Conservation (phyloP, 345 rosid genomes). For the Theobroma cacao region DNA sequence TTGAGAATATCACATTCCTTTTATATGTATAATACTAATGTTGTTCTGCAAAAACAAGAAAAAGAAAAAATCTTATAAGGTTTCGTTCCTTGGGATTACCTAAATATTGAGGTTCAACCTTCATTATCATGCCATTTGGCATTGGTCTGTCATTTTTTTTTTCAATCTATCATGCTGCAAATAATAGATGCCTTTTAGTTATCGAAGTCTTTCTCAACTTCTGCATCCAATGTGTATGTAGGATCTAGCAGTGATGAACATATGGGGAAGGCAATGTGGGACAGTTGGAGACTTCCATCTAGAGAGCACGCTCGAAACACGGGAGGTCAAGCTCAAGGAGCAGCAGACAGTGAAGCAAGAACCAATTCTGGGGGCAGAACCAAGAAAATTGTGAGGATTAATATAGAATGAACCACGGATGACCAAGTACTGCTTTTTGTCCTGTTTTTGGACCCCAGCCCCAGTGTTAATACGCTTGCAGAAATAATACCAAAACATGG, state of each 20-base stretch:
- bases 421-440: neutral
- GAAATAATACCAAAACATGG: neutral
- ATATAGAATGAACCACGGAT: slow-evolving; percentile 47
- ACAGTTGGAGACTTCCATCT: slow-evolving; percentile 48
- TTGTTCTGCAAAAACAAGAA: neutral
- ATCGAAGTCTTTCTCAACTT: neutral
- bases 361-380: slow-evolving; percentile 20
- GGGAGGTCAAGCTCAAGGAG: neutral
- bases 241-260: slow-evolving; percentile 28
- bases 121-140: neutral
- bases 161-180: neutral
- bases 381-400: slow-evolving; percentile 72
- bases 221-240: slow-evolving; percentile 13
- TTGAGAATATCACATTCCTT: neutral
- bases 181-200: neutral
- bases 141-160: neutral
- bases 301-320: slow-evolving; percentile 2
- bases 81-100: neutral
- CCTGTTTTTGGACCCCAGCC: neutral
- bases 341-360: slow-evolving; percentile 11
- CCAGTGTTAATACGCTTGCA: neutral
- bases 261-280: slow-evolving; percentile 1
- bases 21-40: neutral
- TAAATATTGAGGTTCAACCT: neutral
- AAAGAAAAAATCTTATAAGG: neutral